These are phyloP conservation scores for Vicia villosa DNA, from an alignment of 306 rosid genomes.

Conservation along the genomic window DNA sequence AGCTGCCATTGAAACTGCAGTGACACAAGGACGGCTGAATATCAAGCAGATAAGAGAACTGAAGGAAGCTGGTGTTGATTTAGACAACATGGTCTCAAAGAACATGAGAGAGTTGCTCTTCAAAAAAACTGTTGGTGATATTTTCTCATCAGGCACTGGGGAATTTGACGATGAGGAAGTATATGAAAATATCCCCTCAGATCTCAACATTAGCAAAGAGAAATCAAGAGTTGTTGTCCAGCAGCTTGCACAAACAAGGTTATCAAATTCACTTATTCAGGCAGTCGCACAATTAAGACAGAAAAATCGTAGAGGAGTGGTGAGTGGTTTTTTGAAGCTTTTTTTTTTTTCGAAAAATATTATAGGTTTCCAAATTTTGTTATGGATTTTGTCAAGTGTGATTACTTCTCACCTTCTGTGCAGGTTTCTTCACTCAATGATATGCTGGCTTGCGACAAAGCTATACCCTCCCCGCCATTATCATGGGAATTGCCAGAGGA, in stretches of 20 bases:
- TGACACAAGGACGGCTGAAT: conserved; percentile 81
- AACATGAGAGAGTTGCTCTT: conserved; percentile 82
- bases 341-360: neutral
- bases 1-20: conserved; percentile 91
- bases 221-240: conserved; percentile 68
- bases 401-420: conserved; percentile 21
- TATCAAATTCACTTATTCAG: conserved; percentile 84
- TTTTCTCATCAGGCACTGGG: conserved; percentile 96
- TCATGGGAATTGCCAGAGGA: conserved; percentile 71
- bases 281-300: conserved; percentile 85
- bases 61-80: conserved; percentile 73
- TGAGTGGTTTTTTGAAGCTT: conserved; percentile 35
- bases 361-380: conserved; percentile 5
- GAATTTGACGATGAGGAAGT: conserved; percentile 96
- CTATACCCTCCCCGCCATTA: conserved; percentile 41
- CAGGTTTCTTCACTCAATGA: conserved; percentile 55
- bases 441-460: conserved; percentile 56
- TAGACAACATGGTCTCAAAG: conserved; percentile 83
- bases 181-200: conserved; percentile 76
- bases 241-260: conserved; percentile 72
- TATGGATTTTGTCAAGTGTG: conserved; percentile 8
- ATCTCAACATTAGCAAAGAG: conserved; percentile 76
- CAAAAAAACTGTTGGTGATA: conserved; percentile 85
- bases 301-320: conserved; percentile 80
- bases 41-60: conserved; percentile 95